These are phyloP conservation scores for Sequoia sempervirens DNA, from an alignment of 75 land plant species.

Conservation along the genomic window DNA sequence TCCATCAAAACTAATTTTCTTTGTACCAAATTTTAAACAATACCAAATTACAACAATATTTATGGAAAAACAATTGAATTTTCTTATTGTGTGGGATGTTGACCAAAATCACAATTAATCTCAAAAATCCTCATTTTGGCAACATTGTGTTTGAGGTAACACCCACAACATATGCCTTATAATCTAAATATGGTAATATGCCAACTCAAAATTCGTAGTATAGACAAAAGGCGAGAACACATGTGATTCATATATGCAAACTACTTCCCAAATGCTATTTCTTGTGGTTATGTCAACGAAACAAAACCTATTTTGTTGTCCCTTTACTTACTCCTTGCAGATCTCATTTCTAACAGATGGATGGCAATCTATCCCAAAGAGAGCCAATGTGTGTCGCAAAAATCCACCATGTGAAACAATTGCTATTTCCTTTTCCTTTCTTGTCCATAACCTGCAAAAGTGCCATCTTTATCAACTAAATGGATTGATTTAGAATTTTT, in stretches of 20 bases:
- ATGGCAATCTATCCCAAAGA: slow-evolving; percentile 50
- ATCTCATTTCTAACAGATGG: slow-evolving; percentile 43
- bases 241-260: background rate
- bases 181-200: background rate
- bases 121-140: background rate
- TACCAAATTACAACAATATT: background rate
- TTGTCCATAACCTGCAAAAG: slow-evolving; percentile 55
- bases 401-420: slow-evolving; percentile 71
- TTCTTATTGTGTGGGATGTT: background rate
- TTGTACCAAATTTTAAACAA: background rate
- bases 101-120: background rate
- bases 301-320: background rate
- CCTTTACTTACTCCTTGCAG: slow-evolving; percentile 38
- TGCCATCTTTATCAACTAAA: background rate
- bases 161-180: background rate
- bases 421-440: slow-evolving; percentile 73
- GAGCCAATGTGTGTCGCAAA: slow-evolving; percentile 39
- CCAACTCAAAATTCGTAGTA: background rate
- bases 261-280: background rate
- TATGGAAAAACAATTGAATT: background rate
- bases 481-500: background rate
- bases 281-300: background rate
- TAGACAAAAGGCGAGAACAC: background rate
- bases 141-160: background rate
- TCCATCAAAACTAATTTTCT: background rate